Evolutionary conservation across 148 eudicot genomes (phyloP), one percentile per base, ranked within the genome.

Genomic region (Fagopyrum homotropicum): DNA sequence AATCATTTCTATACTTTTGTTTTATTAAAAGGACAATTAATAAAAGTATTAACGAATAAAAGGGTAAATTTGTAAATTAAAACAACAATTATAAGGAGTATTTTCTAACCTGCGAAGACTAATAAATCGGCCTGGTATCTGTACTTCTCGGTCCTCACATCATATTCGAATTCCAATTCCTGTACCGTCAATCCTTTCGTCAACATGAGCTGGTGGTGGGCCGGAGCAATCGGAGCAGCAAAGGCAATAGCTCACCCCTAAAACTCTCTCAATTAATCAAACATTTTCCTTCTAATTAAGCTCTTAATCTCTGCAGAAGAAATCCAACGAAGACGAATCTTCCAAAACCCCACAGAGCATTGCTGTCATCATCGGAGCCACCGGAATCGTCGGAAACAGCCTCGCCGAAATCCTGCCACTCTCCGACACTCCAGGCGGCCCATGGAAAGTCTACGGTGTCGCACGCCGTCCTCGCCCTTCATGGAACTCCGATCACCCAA

Each of bases 401-500:
- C 11, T 73, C 14, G 56, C 75, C 40, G 75, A 73, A 10, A 5
- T 5, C 59, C 40, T 73, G 40, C 14, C 3, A 51, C 7, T 6
- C 60, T 26, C 75, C 4, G 40, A 30, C 11, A 12, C 75, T 11
- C 78, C 47, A 40, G 82, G 84, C 49, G 82, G 84, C 72, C 86
- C 86, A 7, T 85, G 88, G 88, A 79, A 68, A 30, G 83, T 85
- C 57, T 81, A 79, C 49, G 97, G 97, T 16, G 86, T 91, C 6
- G 97, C 88, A 22, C 78, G 89, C 71, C 84, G 89, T 19, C 90
- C 88, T 47, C 86, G 83, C 43, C 97, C 97, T 4, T 47, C 86
- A 45, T 89, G 93, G 93, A 83, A 78, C 75, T 88, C 85, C 19
- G 91, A 91, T 72, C 83, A 87, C 66, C 93, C 83, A 9, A 79